Evolutionary conservation across 2,329 filamentous ascomycete species (phyloP).

Genomic region (Pseudocercospora macadamiae): DNA sequence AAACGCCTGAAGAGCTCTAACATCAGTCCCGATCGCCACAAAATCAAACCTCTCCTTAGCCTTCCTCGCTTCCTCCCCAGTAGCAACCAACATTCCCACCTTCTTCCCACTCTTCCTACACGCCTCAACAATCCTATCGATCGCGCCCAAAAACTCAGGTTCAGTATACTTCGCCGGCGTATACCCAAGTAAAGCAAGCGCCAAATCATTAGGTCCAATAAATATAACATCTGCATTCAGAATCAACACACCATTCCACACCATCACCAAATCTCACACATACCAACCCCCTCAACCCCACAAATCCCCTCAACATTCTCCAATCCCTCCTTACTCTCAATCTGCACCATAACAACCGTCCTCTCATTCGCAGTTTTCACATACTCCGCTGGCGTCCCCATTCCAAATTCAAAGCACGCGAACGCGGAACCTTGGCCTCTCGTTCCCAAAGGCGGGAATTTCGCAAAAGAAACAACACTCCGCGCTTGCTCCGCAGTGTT

Average conservation of each 20-base stretch:
- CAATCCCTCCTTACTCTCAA: constrained; percentile 47
- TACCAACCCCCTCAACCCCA: constrained; percentile 54
- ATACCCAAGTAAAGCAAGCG: constrained; percentile 57
- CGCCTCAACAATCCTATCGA: constrained; percentile 57
- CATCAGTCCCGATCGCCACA: constrained; percentile 41
- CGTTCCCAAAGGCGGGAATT: constrained; percentile 57
- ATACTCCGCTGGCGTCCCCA: constrained; percentile 47
- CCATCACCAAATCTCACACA: too few species aligned
- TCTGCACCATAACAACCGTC: constrained; percentile 53
- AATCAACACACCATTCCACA: too few species aligned
- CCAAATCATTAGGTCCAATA: constrained; percentile 59
- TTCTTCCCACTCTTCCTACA: constrained; percentile 67
- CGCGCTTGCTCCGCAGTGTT: constrained; percentile 37
- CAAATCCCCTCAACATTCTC: constrained; percentile 52
- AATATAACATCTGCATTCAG: constrained; percentile 50
- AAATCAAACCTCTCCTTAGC: constrained; percentile 56
- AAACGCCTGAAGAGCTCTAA: constrained; percentile 35
- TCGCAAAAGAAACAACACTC: constrained; percentile 53
- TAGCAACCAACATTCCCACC: constrained; percentile 57
- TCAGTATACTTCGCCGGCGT: constrained; percentile 46
- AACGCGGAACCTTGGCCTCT: constrained; percentile 60
- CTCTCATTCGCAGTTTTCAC: constrained; percentile 56
- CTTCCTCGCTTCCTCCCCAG: constrained; percentile 51
- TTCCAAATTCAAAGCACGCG: constrained; percentile 59
- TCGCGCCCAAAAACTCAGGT: constrained; percentile 51